phyloP scores from a whole-genome alignment of 192 early-diverging fungal species.

The Coemansia asiatica region DNA sequence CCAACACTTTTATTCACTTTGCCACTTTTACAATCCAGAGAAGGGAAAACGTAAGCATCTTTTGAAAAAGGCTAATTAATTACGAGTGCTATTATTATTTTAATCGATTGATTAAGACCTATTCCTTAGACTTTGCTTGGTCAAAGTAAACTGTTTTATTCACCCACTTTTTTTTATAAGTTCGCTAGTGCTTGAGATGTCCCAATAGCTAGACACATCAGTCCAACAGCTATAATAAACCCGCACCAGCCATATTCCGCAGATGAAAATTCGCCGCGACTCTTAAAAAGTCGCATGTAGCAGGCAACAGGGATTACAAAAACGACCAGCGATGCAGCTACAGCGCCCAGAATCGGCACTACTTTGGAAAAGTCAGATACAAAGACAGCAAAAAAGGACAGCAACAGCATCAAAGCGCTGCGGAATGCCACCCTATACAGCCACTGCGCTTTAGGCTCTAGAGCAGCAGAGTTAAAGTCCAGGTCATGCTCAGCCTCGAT shows the following conservation, averaged over 20 bases:
- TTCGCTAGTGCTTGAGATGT: conserved; percentile 40
- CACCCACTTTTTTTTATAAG: not conserved
- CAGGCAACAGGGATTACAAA: conserved; percentile 81
- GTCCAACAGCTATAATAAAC: conserved; percentile 33
- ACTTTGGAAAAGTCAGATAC: conserved; percentile 81
- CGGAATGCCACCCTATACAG: conserved; percentile 59
- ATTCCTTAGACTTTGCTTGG: too few relatives aligned
- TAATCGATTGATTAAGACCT: too few relatives aligned
- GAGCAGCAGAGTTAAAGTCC: conserved; percentile 53
- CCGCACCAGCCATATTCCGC: conserved; percentile 46
- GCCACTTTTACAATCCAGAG: too few relatives aligned
- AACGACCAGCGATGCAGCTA: conserved; percentile 73
- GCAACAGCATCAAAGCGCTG: conserved; percentile 55
- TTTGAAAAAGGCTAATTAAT: not conserved
- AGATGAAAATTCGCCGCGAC: conserved; percentile 19
- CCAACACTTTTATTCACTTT: not conserved
- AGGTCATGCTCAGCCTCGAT: conserved; percentile 70
- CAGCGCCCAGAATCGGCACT: conserved; percentile 79
- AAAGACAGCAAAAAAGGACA: conserved; percentile 62
- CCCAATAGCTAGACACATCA: conserved; percentile 45
- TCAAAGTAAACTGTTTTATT: not conserved
- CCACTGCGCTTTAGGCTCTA: conserved; percentile 39
- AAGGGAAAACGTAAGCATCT: conserved; percentile 4
- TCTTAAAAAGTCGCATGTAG: conserved; percentile 63
- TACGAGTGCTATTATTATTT: too few relatives aligned